Percentiles rank a stretch among this genome's conserved stretches.
Conservation (phyloP, 495 filamentous ascomycete species). For the Haplographium delicatum region DNA sequence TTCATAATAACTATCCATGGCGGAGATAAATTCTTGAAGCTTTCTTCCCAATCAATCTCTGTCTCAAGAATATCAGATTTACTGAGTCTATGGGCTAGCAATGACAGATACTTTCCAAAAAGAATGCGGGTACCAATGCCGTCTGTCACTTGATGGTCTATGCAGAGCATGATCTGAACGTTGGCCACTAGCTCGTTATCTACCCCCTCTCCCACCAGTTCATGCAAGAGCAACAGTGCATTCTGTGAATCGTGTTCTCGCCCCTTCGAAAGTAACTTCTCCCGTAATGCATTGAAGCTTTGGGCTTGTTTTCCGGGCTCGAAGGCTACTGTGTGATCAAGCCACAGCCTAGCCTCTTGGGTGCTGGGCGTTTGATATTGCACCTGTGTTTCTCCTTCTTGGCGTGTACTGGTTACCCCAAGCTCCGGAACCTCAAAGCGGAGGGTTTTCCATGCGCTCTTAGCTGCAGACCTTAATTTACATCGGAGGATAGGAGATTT, state of each 20-base stretch:
- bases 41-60: conserved; percentile 7
- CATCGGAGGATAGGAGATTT: background rate
- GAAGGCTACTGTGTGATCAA: background rate
- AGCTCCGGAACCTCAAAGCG: conserved; percentile 14
- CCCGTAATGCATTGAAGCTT: background rate
- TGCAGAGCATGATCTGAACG: conserved; percentile 10
- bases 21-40: background rate
- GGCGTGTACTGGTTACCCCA: background rate
- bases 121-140: conserved; percentile 16
- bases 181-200: background rate
- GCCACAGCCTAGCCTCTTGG: background rate
- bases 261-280: background rate
- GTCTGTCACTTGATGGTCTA: conserved; percentile 15
- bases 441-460: background rate
- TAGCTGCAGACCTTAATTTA: background rate
- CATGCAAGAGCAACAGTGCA: background rate
- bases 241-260: background rate
- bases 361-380: background rate
- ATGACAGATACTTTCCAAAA: conserved; percentile 5
- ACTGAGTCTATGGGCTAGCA: background rate
- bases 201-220: background rate
- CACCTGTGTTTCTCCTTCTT: conserved; percentile 3
- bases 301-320: background rate
- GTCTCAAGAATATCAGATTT: background rate
- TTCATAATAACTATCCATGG: conserved; percentile 16